A percentile compares a stretch with the other conserved stretches of the same genome.
Evolutionary conservation across 495 filamentous ascomycete genomes (phyloP).

Genomic region (Tuber aestivum): DNA sequence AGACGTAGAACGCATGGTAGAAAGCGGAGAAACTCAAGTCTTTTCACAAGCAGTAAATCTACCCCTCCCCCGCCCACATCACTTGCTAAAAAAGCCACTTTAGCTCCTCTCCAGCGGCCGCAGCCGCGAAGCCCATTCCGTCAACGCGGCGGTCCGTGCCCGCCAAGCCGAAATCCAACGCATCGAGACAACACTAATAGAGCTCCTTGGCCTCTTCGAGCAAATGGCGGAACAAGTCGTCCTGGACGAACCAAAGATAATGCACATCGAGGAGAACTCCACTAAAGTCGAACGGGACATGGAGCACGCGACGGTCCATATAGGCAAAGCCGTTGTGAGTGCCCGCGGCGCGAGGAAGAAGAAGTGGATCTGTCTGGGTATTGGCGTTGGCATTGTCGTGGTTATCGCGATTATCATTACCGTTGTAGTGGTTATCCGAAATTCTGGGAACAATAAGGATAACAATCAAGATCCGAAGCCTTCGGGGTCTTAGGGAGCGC

Average conservation of each 20-base stretch:
- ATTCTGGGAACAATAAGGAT: background rate
- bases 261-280: constrained; percentile 53
- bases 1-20: constrained; percentile 59
- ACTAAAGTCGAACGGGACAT: constrained; percentile 55
- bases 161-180: constrained; percentile 68
- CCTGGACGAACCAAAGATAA: constrained; percentile 55
- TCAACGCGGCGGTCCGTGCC: constrained; percentile 66
- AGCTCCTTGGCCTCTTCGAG: constrained; percentile 61
- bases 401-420: constrained; percentile 51
- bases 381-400: constrained; percentile 48
- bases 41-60: constrained; percentile 64
- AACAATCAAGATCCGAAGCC: constrained; percentile 9
- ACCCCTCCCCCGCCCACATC: background rate
- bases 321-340: constrained; percentile 56
- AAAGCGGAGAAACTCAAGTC: constrained; percentile 69
- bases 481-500: constrained; percentile 8
- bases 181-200: constrained; percentile 61
- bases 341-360: constrained; percentile 56
- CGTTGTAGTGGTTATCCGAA: constrained; percentile 25
- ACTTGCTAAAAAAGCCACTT: constrained; percentile 24
- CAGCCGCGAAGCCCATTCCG: constrained; percentile 56
- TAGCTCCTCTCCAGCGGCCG: constrained; percentile 65
- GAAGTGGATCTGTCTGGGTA: constrained; percentile 65
- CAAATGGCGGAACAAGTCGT: constrained; percentile 62
- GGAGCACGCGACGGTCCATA: constrained; percentile 55